These are phyloP conservation scores for Fusarium sulawesiense DNA, from an alignment of 2,329 filamentous ascomycete species.

Conservation along the genomic window DNA sequence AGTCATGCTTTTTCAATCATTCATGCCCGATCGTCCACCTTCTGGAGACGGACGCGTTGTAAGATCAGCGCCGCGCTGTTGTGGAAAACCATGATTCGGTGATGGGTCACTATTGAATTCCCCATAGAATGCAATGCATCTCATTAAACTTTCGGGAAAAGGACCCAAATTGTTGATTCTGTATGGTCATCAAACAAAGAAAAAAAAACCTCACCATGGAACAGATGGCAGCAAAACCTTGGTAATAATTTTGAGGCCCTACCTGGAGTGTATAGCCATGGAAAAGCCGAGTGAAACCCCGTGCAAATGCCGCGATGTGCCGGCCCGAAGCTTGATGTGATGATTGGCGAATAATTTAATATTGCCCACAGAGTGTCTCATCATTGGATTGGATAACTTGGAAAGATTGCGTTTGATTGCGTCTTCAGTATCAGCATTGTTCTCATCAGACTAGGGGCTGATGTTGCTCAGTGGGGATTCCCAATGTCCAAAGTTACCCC, in stretches of 20 bases:
- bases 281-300: conserved; percentile 33
- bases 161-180: not conserved
- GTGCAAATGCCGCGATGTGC: conserved; percentile 24
- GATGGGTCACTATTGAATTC: conserved; percentile 2
- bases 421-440: conserved; percentile 11
- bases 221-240: conserved; percentile 18
- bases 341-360: conserved; percentile 29
- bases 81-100: conserved; percentile 24
- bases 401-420: conserved; percentile 29
- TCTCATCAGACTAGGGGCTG: conserved; percentile 1
- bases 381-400: conserved; percentile 19
- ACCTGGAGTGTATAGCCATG: not conserved
- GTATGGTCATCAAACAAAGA: not conserved
- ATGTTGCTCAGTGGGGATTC: conserved; percentile 2
- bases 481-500: conserved; percentile 7
- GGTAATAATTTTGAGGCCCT: conserved; percentile 20
- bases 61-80: conserved; percentile 34
- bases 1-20: not conserved
- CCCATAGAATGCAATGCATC: not conserved
- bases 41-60: conserved; percentile 8
- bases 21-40: conserved; percentile 16
- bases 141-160: conserved; percentile 3
- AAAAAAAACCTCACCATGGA: not conserved
- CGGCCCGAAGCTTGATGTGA: conserved; percentile 14
- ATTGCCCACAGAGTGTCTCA: conserved; percentile 7